Percentiles rank a stretch among this genome's conserved stretches.
Evolutionary conservation across 2,329 filamentous ascomycete species (phyloP).

Genomic region (Paraphaeosphaeria sporulosa): DNA sequence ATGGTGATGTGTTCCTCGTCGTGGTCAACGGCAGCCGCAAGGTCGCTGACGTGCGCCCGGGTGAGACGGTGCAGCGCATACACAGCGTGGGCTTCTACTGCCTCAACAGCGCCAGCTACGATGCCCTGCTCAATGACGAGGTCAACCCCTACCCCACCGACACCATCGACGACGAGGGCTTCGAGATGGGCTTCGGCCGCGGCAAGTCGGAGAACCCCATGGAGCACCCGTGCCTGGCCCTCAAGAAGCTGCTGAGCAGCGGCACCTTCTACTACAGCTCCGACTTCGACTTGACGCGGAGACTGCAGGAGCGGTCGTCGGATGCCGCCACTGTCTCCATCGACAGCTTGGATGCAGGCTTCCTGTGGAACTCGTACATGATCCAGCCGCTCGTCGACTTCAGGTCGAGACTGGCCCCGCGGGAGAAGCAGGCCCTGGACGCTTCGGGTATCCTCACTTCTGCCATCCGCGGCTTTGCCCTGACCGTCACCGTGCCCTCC

Average conservation of each 20-base stretch:
- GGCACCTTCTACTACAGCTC: conserved; percentile 98
- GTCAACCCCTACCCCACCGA: conserved; percentile 64
- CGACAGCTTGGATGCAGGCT: conserved; percentile 89
- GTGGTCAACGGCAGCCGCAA: conserved; percentile 82
- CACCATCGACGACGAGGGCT: conserved; percentile 62
- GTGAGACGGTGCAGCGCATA: conserved; percentile 89
- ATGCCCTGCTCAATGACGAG: conserved; percentile 71
- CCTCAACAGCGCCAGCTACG: conserved; percentile 84
- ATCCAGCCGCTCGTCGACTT: conserved; percentile 92
- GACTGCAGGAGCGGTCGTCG: conserved; percentile 84
- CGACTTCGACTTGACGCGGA: conserved; percentile 96
- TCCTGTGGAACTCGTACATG: conserved; percentile 99
- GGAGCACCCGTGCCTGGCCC: conserved; percentile 87
- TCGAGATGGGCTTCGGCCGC: conserved; percentile 57
- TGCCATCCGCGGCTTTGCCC: conserved; percentile 91
- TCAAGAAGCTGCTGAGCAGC: conserved; percentile 91
- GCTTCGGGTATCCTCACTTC: conserved; percentile 87
- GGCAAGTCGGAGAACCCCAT: conserved; percentile 73
- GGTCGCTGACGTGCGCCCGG: conserved; percentile 82
- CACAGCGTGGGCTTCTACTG: conserved; percentile 90
- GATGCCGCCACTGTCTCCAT: conserved; percentile 85
- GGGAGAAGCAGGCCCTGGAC: conserved; percentile 82
- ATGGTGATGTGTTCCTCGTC: conserved; percentile 86
- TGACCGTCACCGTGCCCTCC: conserved; percentile 84
- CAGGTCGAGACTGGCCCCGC: conserved; percentile 77